Evolutionary conservation across 768 basidiomycete genomes (phyloP).

Genomic region (Kwoniella shandongensis): DNA sequence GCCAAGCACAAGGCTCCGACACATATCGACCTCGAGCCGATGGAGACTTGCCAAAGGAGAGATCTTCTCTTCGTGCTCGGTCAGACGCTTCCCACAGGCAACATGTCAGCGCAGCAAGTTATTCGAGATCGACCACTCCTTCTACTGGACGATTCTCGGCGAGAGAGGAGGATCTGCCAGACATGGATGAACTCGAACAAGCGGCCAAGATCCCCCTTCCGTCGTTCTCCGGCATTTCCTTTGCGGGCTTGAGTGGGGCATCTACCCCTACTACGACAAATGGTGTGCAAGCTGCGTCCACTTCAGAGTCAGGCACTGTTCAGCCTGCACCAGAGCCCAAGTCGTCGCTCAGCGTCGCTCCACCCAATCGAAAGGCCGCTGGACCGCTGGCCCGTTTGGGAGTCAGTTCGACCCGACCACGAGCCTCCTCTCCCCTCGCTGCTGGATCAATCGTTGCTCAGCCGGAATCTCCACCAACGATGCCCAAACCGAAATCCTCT

Average conservation of each 20-base stretch:
- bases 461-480: constrained; percentile 39
- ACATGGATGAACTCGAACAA: constrained; percentile 44
- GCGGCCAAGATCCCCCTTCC: constrained; percentile 38
- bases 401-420: constrained; percentile 30
- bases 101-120: constrained; percentile 32
- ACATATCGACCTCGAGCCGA: constrained; percentile 31
- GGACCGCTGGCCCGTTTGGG: constrained; percentile 30
- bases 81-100: constrained; percentile 33
- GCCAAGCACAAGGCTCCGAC: constrained; percentile 12
- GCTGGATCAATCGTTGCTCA: constrained; percentile 38
- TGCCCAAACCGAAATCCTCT: constrained; percentile 3
- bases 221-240: constrained; percentile 40
- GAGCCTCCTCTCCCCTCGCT: constrained; percentile 48
- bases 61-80: constrained; percentile 36
- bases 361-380: constrained; percentile 6
- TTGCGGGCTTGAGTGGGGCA: constrained; percentile 18
- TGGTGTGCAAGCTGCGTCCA: not conserved
- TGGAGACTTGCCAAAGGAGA: constrained; percentile 20
- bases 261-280: constrained; percentile 4
- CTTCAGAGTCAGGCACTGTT: constrained; percentile 1
- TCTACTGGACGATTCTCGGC: constrained; percentile 41
- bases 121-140: constrained; percentile 36
- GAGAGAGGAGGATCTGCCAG: constrained; percentile 47
- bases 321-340: constrained; percentile 3
- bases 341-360: constrained; percentile 8